Evolutionary conservation across 2,329 filamentous ascomycete species (phyloP).

Genomic region (Dothideomycetidae sp.): DNA sequence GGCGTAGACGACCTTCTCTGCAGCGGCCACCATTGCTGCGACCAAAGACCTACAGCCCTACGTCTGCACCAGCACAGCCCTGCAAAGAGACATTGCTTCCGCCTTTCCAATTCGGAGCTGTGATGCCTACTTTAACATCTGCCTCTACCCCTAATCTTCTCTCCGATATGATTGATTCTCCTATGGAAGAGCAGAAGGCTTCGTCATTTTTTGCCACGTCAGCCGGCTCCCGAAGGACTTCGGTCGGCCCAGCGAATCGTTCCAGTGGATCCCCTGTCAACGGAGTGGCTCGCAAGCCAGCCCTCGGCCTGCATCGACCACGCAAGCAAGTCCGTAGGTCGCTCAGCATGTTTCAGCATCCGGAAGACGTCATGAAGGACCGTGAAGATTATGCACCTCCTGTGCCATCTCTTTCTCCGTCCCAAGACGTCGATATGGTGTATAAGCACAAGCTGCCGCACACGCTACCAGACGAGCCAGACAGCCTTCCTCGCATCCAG

Average conservation of each 20-base stretch:
- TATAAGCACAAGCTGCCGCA: slow-evolving; percentile 66
- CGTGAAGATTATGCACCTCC: slow-evolving; percentile 43
- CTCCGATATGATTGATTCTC: slow-evolving; percentile 76
- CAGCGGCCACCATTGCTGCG: slow-evolving; percentile 63
- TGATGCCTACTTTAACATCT: slow-evolving; percentile 20
- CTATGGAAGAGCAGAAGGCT: slow-evolving; percentile 11
- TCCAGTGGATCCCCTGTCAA: slow-evolving; percentile 63
- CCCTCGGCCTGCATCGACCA: slow-evolving; percentile 48
- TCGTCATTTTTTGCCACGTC: slow-evolving; percentile 34
- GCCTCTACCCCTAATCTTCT: slow-evolving; percentile 54
- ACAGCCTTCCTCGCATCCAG: slow-evolving; percentile 77
- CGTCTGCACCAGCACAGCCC: slow-evolving; percentile 44
- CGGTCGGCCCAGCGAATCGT: slow-evolving; percentile 44
- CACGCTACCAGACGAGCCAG: slow-evolving; percentile 64
- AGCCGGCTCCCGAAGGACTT: slow-evolving; percentile 50
- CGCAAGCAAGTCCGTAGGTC: slow-evolving; percentile 84
- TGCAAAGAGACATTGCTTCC: slow-evolving; percentile 52
- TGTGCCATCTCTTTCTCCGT: slow-evolving; percentile 38
- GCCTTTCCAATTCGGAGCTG: slow-evolving; percentile 60
- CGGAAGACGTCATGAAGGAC: slow-evolving; percentile 72
- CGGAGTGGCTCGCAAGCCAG: slow-evolving; percentile 53
- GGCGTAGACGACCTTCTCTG: too few species aligned
- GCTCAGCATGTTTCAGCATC: slow-evolving; percentile 94
- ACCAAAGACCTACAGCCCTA: slow-evolving; percentile 60
- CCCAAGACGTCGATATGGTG: slow-evolving; percentile 51